Conservation (phyloP, 257 asterid species). For the Parsonsia alboflavescens region DNA sequence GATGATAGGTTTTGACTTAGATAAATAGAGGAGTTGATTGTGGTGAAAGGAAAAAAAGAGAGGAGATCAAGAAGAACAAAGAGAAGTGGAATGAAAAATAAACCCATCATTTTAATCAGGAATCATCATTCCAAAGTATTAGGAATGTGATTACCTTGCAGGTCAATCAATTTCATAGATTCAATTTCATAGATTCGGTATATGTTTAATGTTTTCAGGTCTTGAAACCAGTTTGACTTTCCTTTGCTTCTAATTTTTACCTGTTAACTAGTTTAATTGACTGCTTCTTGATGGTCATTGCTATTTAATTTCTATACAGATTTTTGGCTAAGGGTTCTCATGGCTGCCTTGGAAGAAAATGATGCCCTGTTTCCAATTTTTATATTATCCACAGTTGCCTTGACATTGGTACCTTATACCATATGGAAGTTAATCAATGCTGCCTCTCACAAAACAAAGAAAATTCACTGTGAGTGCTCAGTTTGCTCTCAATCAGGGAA, state of each 20-base stretch:
- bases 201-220: background rate
- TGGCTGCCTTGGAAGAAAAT: slow-evolving; percentile 80
- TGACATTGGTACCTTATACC: slow-evolving; percentile 89
- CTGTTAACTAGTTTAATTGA: background rate
- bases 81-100: background rate
- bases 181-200: background rate
- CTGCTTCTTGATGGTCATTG: background rate
- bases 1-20: no score
- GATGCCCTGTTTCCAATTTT: slow-evolving; percentile 83
- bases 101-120: background rate
- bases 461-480: slow-evolving; percentile 77
- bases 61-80: no score
- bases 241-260: background rate
- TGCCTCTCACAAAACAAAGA: slow-evolving; percentile 54
- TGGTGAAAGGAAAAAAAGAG: no score
- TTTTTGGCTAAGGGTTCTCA: slow-evolving; percentile 28
- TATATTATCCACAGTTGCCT: slow-evolving; percentile 67
- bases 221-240: background rate
- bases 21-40: no score
- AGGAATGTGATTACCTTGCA: background rate
- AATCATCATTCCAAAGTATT: background rate
- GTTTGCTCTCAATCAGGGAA: slow-evolving; percentile 72
- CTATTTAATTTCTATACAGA: background rate
- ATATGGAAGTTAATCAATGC: slow-evolving; percentile 63
- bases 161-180: background rate